Percentiles rank a stretch among this genome's conserved stretches.
These are phyloP conservation scores for Hypsizygus marmoreus DNA, from an alignment of 768 basidiomycete species.

Conservation along the genomic window DNA sequence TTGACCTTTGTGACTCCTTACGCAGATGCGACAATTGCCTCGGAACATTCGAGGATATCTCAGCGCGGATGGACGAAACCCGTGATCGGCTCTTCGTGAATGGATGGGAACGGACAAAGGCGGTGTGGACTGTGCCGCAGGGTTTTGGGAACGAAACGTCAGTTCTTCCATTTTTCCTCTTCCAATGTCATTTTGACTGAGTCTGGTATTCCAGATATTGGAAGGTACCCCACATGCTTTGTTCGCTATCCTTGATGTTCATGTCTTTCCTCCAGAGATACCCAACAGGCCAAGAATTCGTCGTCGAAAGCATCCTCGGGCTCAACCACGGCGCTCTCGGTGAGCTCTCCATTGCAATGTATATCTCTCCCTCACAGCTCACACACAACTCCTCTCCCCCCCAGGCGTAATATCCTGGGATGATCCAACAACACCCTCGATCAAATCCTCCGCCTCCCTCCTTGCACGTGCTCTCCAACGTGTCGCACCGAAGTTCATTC, in stretches of 20 bases:
- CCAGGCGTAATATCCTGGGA: slow-evolving; percentile 53
- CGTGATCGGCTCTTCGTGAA: slow-evolving; percentile 56
- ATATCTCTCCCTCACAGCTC: not conserved
- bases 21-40: slow-evolving; percentile 60
- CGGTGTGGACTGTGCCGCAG: slow-evolving; percentile 82
- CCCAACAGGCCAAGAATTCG: slow-evolving; percentile 72
- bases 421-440: slow-evolving; percentile 54
- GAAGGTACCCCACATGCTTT: slow-evolving; percentile 31
- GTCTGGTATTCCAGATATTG: slow-evolving; percentile 42
- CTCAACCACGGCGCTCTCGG: slow-evolving; percentile 74
- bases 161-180: slow-evolving; percentile 15
- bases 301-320: slow-evolving; percentile 63
- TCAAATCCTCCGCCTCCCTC: slow-evolving; percentile 52
- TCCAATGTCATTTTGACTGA: not conserved
- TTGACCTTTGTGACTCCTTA: not conserved
- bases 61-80: slow-evolving; percentile 67
- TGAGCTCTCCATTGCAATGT: slow-evolving; percentile 21
- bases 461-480: slow-evolving; percentile 46
- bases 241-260: not conserved
- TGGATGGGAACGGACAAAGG: slow-evolving; percentile 69
- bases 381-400: not conserved
- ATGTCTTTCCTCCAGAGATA: slow-evolving; percentile 29
- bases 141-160: slow-evolving; percentile 68
- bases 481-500: slow-evolving; percentile 51
- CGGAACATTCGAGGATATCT: slow-evolving; percentile 71